phyloP scores from a whole-genome alignment of 768 basidiomycete species.

The Austroboletus eburneus region DNA sequence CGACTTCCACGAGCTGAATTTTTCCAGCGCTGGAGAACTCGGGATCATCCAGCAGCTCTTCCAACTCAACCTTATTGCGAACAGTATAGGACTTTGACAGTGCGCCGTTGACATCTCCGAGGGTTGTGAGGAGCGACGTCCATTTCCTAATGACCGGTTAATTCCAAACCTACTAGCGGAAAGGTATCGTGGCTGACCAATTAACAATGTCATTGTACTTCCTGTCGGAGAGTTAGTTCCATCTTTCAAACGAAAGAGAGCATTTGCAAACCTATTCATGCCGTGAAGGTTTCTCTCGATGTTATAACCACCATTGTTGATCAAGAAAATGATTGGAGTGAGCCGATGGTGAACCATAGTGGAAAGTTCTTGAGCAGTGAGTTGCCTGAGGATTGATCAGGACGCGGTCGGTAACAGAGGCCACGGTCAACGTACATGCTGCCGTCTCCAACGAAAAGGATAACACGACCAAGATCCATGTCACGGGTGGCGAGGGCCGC shows the following conservation, averaged over 20 bases:
- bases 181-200: conserved; percentile 42
- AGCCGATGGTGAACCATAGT: conserved; percentile 73
- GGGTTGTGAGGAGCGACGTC: conserved; percentile 55
- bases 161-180: neutral
- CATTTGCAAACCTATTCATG: conserved; percentile 39
- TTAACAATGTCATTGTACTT: conserved; percentile 84
- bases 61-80: conserved; percentile 61
- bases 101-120: conserved; percentile 49
- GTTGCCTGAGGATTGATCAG: conserved; percentile 45
- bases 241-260: neutral
- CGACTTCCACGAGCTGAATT: conserved; percentile 77
- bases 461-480: conserved; percentile 54
- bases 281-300: conserved; percentile 82
- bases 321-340: conserved; percentile 78
- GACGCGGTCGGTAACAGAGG: neutral
- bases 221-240: conserved; percentile 29
- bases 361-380: conserved; percentile 79
- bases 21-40: conserved; percentile 59
- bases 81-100: conserved; percentile 63
- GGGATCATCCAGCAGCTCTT: conserved; percentile 57
- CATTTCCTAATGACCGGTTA: conserved; percentile 45
- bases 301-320: conserved; percentile 82
- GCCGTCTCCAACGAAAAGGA: conserved; percentile 85
- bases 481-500: conserved; percentile 79
- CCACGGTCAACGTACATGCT: conserved; percentile 58